phyloP scores from a whole-genome alignment of 2,329 filamentous ascomycete species.

The Akanthomyces muscarius region DNA sequence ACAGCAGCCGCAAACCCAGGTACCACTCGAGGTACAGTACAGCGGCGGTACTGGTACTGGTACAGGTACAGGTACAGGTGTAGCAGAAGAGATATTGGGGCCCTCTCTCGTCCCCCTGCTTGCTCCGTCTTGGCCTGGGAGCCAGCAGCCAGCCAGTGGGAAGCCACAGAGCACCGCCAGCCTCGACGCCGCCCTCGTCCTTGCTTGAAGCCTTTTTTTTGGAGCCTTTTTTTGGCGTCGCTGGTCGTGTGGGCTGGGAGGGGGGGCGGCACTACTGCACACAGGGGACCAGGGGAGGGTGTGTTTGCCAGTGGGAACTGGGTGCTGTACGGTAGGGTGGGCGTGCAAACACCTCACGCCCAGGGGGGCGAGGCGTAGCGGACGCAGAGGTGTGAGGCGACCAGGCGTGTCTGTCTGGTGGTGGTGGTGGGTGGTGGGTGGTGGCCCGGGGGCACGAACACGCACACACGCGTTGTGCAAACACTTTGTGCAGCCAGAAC shows the following conservation, averaged over 20 bases:
- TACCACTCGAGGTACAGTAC: background rate
- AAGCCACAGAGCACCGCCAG: background rate
- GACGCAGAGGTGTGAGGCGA: background rate
- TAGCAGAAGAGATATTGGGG: background rate
- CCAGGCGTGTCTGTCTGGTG: background rate
- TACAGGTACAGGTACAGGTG: background rate
- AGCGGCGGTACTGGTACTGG: background rate
- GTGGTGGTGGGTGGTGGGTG: background rate
- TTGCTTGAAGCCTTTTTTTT: constrained; percentile 13
- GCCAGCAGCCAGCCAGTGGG: background rate
- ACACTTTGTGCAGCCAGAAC: background rate
- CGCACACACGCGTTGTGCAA: background rate
- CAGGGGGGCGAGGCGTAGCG: background rate
- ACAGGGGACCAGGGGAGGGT: background rate
- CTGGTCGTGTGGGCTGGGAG: constrained; percentile 1
- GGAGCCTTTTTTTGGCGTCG: background rate
- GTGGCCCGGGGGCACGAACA: too few species aligned
- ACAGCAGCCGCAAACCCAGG: background rate
- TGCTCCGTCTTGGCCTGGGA: background rate
- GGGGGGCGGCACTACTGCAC: constrained; percentile 3
- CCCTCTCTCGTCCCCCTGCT: background rate
- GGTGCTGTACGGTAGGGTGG: background rate
- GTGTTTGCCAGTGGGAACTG: background rate
- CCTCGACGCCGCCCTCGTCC: background rate
- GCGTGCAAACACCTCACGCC: background rate